Conservation (phyloP, 345 rosid genomes). For the Brassica rapa region DNA sequence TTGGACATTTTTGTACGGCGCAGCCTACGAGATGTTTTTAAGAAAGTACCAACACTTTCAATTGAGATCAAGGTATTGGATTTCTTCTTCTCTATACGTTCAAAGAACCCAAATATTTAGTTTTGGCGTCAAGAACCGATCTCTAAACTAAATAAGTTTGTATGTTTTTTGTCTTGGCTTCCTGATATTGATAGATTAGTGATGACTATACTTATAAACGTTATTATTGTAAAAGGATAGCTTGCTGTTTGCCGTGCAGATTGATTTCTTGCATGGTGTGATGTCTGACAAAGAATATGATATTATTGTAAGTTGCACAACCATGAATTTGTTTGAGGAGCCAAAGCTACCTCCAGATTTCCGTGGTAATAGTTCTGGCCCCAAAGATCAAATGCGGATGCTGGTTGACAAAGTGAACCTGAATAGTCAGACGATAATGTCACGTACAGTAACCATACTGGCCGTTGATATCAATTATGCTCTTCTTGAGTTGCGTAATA, state of each 20-base stretch:
- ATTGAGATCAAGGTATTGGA: constrained; percentile 83
- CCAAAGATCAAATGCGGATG: constrained; percentile 73
- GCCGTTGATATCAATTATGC: constrained; percentile 90
- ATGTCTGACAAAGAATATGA: constrained; percentile 90
- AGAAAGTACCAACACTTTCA: constrained; percentile 88
- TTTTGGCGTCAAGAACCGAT: constrained; percentile 22
- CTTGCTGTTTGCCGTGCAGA: constrained; percentile 54
- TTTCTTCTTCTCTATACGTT: constrained; percentile 11
- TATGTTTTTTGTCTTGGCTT: not conserved
- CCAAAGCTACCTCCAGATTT: constrained; percentile 92
- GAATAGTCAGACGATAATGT: constrained; percentile 82
- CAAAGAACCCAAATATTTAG: constrained; percentile 18
- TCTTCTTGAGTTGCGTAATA: constrained; percentile 84
- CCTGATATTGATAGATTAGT: constrained; percentile 17
- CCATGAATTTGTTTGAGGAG: constrained; percentile 74
- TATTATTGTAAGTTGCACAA: constrained; percentile 67
- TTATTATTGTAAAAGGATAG: constrained; percentile 2
- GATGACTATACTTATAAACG: constrained; percentile 2
- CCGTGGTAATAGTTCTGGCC: constrained; percentile 73
- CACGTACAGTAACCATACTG: constrained; percentile 78
- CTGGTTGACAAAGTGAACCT: constrained; percentile 91
- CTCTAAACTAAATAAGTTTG: not conserved
- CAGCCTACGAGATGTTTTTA: constrained; percentile 91
- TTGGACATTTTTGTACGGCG: constrained; percentile 81
- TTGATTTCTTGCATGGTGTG: constrained; percentile 79